These are phyloP conservation scores for Ophiostoma montium DNA, from an alignment of 2,329 filamentous ascomycete species.

Conservation along the genomic window DNA sequence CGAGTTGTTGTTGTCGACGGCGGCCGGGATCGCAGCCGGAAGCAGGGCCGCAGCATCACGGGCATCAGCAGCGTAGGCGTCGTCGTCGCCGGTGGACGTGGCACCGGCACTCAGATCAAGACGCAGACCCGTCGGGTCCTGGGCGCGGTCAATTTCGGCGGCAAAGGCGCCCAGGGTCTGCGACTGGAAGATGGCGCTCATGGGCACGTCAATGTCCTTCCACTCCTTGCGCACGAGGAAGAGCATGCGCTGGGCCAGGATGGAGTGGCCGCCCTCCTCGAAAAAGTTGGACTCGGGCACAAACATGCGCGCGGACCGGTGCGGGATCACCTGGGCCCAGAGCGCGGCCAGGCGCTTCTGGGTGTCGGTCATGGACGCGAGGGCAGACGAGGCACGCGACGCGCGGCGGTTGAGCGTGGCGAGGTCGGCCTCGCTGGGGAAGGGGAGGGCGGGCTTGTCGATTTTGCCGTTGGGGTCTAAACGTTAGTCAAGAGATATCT, in stretches of 20 bases:
- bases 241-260: conserved; percentile 69
- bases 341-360: conserved; percentile 54
- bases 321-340: conserved; percentile 58
- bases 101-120: conserved; percentile 7
- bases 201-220: conserved; percentile 40
- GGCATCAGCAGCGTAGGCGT: conserved; percentile 10
- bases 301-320: conserved; percentile 42
- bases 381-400: conserved; percentile 12
- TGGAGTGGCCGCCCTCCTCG: conserved; percentile 66
- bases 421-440: conserved; percentile 53
- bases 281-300: conserved; percentile 52
- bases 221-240: conserved; percentile 41
- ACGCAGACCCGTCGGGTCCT: conserved; percentile 12
- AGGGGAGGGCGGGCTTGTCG: conserved; percentile 65
- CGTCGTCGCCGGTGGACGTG: conserved; percentile 11
- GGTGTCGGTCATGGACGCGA: conserved; percentile 29
- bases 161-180: conserved; percentile 35
- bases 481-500: too few species aligned
- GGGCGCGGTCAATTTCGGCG: conserved; percentile 28
- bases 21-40: conserved; percentile 15
- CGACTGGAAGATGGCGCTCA: conserved; percentile 55
- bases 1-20: too few species aligned
- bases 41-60: conserved; percentile 9
- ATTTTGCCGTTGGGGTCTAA: conserved; percentile 66
- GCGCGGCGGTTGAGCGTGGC: conserved; percentile 12